A percentile compares a stretch with the other conserved stretches of the same genome.
These are phyloP conservation scores for Leptographium lundbergii DNA, from an alignment of 2,329 filamentous ascomycete genomes.

Conservation along the genomic window DNA sequence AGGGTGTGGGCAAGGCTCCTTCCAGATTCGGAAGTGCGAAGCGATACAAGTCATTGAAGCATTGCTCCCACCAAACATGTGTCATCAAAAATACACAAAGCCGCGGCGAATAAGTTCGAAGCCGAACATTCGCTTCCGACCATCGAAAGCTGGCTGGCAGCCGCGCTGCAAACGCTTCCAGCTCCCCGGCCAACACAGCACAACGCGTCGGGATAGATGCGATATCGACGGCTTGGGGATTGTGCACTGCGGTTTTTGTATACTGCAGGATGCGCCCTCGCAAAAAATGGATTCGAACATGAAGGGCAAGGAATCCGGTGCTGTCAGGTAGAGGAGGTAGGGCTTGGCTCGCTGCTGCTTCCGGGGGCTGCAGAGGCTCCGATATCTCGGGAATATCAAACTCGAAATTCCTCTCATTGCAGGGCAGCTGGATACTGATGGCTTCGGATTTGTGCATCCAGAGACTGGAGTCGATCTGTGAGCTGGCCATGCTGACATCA, in stretches of 20 bases:
- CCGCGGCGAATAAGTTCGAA: slow-evolving; percentile 43
- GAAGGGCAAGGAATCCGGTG: slow-evolving; percentile 41
- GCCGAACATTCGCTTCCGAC: slow-evolving; percentile 41
- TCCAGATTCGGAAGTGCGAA: slow-evolving; percentile 37
- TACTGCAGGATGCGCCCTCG: slow-evolving; percentile 42
- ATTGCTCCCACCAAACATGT: slow-evolving; percentile 47
- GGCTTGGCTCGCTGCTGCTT: slow-evolving; percentile 25
- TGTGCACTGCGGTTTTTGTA: slow-evolving; percentile 26
- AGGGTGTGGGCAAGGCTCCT: slow-evolving; percentile 33
- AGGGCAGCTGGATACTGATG: slow-evolving; percentile 34
- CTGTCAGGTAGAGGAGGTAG: slow-evolving; percentile 36
- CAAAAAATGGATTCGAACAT: slow-evolving; percentile 43
- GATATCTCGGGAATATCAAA: slow-evolving; percentile 44
- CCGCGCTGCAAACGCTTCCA: slow-evolving; percentile 38
- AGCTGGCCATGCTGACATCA: slow-evolving; percentile 33
- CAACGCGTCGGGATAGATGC: slow-evolving; percentile 27
- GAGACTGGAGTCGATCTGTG: slow-evolving; percentile 32
- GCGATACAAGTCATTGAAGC: slow-evolving; percentile 44
- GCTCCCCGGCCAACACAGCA: slow-evolving; percentile 31
- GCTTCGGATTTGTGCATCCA: slow-evolving; percentile 26
- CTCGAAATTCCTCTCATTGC: slow-evolving; percentile 39
- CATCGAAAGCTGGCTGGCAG: slow-evolving; percentile 44
- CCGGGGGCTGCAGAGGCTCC: slow-evolving; percentile 33
- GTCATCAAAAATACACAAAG: slow-evolving; percentile 48
- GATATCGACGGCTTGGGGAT: background rate